These are phyloP conservation scores for Spizellomyces sp. DNA, from an alignment of 192 early-diverging fungal genomes.

Conservation along the genomic window DNA sequence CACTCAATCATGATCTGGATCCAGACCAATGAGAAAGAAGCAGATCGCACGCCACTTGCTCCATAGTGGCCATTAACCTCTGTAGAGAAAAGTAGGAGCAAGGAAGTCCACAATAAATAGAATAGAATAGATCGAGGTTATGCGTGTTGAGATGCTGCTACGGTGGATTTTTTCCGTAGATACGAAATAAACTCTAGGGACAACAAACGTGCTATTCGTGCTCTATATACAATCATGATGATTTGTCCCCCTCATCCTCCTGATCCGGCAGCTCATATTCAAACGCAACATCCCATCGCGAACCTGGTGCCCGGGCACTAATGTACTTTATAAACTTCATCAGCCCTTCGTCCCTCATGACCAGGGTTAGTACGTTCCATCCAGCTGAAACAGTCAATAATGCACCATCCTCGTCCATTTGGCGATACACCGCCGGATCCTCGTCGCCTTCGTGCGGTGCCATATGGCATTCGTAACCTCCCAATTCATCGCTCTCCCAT, in stretches of 20 bases:
- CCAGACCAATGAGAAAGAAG: too few species aligned
- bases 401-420: constrained; percentile 66
- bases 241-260: constrained; percentile 8
- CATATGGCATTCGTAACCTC: constrained; percentile 81
- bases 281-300: constrained; percentile 78
- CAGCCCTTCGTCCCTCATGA: constrained; percentile 73
- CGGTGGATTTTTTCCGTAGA: too few species aligned
- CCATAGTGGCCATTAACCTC: too few species aligned
- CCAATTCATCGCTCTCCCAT: constrained; percentile 67
- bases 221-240: too few species aligned
- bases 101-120: too few species aligned
- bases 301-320: constrained; percentile 67
- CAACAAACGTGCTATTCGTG: too few species aligned
- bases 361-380: constrained; percentile 68
- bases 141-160: too few species aligned
- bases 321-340: constrained; percentile 85
- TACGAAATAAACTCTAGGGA: too few species aligned
- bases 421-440: constrained; percentile 72
- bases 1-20: too few species aligned
- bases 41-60: too few species aligned
- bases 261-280: constrained; percentile 59
- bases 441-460: constrained; percentile 65
- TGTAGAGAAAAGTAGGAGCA: too few species aligned
- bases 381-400: constrained; percentile 69
- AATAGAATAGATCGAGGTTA: too few species aligned